Evolutionary conservation across 305 asterid genomes (phyloP), one percentile per base, ranked within the genome.

Genomic region (Rubia tinctorum): DNA sequence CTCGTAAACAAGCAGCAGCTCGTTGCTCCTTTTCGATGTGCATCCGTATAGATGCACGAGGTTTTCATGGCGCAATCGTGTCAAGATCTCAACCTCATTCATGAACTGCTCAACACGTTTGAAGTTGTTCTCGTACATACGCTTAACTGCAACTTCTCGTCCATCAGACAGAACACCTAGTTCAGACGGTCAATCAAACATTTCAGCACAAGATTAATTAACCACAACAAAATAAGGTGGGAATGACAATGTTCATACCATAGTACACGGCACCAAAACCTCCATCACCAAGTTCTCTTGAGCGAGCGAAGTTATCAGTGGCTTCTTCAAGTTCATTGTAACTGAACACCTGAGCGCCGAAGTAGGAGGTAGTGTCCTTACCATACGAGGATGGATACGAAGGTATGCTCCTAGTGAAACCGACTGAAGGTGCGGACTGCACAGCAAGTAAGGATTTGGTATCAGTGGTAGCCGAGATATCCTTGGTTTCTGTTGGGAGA

Each of bases 81-180:
- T 86, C 56, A 93, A 78, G 80, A 91, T 91, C 88, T 89, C 87
- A 7, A 93, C 87, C 80, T 93, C 98, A 34, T 91, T 93, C 85
- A 91, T 85, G 82, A 93, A 93, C 84, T 93, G 98, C 82, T 90
- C 98, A 49, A 88, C 88, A 0, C 96, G 89, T 89, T 88, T 89
- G 86, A 88, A 89, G 60, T 87, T 93, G 84, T 89, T 85, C 86
- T 93, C 96, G 62, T 89, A 91, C 37, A 93, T 73, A 43, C 91
- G 89, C 78, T 93, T 93, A 2, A 93, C 98, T 65, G 98, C 97
- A 79, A 91, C 90, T 61, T 73, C 40, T 53, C 97, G 90, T 2
- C 95, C 90, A 77, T 93, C 98, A 6, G 79, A 4, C 64, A 93
- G 82, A 81, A 78, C 79, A 76, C 98, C 96, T 93, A 82, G 58